Evolutionary conservation across 208 protist genomes (phyloP), one percentile per base, ranked within the genome.

Genomic region (Wallacemonas sp.): DNA sequence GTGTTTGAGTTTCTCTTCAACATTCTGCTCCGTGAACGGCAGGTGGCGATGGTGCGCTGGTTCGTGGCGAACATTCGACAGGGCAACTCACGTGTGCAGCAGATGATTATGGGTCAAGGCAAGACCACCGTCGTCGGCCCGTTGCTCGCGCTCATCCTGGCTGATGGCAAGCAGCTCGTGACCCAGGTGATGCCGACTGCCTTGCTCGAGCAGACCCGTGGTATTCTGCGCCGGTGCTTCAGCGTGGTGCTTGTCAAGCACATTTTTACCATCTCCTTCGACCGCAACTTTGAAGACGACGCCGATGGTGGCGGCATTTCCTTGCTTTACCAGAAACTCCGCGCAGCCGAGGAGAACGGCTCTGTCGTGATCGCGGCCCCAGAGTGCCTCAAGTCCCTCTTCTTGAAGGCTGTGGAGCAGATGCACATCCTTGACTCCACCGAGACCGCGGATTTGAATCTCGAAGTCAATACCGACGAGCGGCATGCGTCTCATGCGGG

Each of bases 51-150:
- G 85, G 90, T 97, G 61, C 64, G 75, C 41, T 93, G 89, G 80
- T 96, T 97, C 46, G 86, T 93, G 45, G 70, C 56, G 24, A 83
- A 90, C 68, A 71, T 90, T 34, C 62, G 58, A 28, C 41, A 67
- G n/a, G 86, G 85, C 19, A 66, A 84, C 33, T 87, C 83, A 14
- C 90, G 91, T 19, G 94, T 98, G 51, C 90, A 97, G 77, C 93
- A 98, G 76, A 95, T 98, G 91, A 97, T 98, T 66, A 98, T 98
- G 96, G 96, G 96, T 21, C 83, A 96, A 39, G 97, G 97, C 61
- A 98, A 98, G 79, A 98, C 97, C 12, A 97, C 91, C 1, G 95
- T 98, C 0, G 87, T 98, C 19, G 88, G 77, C 0, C 97, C 97
- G 5, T 66, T 98, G 58, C 83, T 98, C 24, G 88, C 90, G 19